Evolutionary conservation across 495 filamentous ascomycete species (phyloP).

Genomic region (Cercophora sp.): DNA sequence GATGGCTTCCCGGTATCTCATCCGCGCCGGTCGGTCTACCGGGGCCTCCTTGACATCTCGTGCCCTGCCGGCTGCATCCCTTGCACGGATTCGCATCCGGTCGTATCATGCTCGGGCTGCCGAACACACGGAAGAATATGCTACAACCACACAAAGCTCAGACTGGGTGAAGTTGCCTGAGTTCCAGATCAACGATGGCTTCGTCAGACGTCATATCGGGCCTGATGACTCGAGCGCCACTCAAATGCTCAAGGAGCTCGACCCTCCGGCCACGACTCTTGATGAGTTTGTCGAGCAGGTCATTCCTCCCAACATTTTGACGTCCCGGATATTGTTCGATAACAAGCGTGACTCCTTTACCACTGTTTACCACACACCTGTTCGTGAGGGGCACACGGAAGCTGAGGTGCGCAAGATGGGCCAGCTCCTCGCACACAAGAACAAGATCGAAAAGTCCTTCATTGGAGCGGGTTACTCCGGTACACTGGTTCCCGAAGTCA

Average conservation of each 20-base stretch:
- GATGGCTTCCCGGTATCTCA: not conserved
- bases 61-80: too few relatives aligned
- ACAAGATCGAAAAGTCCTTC: conserved; percentile 62
- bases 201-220: conserved; percentile 88
- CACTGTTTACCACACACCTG: conserved; percentile 2
- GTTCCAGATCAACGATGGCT: conserved; percentile 51
- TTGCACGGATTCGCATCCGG: too few relatives aligned
- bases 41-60: too few relatives aligned
- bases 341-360: conserved; percentile 15
- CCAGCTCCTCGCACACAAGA: conserved; percentile 59
- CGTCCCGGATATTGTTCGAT: conserved; percentile 45
- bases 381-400: conserved; percentile 30
- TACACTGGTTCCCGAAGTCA: conserved; percentile 83
- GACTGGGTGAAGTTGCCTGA: too few relatives aligned
- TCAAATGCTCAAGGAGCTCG: conserved; percentile 77
- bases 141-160: too few relatives aligned
- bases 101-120: too few relatives aligned
- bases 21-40: too few relatives aligned
- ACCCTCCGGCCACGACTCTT: conserved; percentile 67
- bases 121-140: too few relatives aligned
- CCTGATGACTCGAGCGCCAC: conserved; percentile 68
- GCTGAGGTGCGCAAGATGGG: conserved; percentile 38
- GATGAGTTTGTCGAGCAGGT: conserved; percentile 91
- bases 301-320: conserved; percentile 78
- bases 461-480: conserved; percentile 88